Base-by-base conservation (phyloP, 805 yeast species). In the Ogataea pignaliae region DNA sequence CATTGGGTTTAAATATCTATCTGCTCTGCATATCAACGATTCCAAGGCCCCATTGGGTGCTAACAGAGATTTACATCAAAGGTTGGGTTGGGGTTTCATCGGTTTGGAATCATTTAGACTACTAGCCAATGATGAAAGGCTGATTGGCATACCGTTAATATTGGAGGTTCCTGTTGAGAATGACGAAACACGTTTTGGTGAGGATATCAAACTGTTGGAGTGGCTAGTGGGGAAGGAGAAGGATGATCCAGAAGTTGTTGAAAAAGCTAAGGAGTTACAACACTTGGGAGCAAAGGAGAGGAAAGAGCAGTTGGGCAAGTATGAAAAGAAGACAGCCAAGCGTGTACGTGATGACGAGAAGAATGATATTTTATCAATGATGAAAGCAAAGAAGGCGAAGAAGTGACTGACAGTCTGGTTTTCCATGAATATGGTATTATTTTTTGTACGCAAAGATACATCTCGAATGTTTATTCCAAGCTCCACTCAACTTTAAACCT, bases 1-100 rank as follows among this genome's bases (percentile, higher is more conserved):
- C 8, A 72, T 93, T 15, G 99, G 99, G 0, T 69, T 75, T 56
- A 66, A 87, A 50, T 88, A 85, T 60, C 67, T 93, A 38, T 66
- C 81, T 18, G 90, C 95, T 1, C 75, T 93, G 39, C 99, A 93
- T 66, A 66, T 93, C 45, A 93, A 93, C 60, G 99, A 93, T 61
- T 91, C 98, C 8, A 90, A 91, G 66, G 95, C 95, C 3, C 98
- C 98, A 2, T 63, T 87, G 36, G 93, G 84, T 2, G 89, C 96
- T 18, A 88, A 88, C 55, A 75, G 95, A 50, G 99, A 93, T 63
- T 74, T 91, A 43, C 99, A 93, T 61, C 96, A 93, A 60, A 79
- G 81, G 47, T 66, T 93, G 33, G 99, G 99, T 1, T 72, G 78
- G 52, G 99, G 99, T 0, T 93, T 87, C 56, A 59, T 93, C 37